Evolutionary conservation across 257 asterid species (phyloP), one percentile per base, ranked within the genome.

Genomic region (Marsdenia floribunda): DNA sequence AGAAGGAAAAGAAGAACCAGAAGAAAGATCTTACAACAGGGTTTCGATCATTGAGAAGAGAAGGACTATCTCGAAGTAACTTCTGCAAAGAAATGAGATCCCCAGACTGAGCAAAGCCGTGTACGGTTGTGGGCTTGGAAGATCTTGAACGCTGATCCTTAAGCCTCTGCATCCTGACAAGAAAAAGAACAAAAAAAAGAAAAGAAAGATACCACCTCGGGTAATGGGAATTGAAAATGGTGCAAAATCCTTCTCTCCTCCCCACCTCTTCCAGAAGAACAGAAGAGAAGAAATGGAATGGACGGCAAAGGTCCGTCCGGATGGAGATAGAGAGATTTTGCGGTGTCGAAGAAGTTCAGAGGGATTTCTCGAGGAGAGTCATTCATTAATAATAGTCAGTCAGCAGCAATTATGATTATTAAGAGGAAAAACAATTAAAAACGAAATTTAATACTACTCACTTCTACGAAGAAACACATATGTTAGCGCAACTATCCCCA

Each of bases 101-200:
- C 70, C 99, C 99, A 70, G 87, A 86, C 86, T 95, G 99, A 50
- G 98, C 99, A 66, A 82, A 89, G 67, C 90, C 98, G 80, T 95
- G 99, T 74, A 95, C 88, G 72, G 99, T 92, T 59, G 87, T 79
- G 65, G 93, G 82, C 69, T 61, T 85, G 29, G 86, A 78, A 69
- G 80, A 68, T 78, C 83, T 85, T 61, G 86, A 73, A 71, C 82
- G 73, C 38, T 78, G 88, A 75, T 80, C 85, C 82, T 77, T 69
- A 5, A 67, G 65, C 82, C 70, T 76, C 82, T 81, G 83, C 88
- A 77, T 73, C 49, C 22, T 64, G 40, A 73, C 70, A 49, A 15
- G 49, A 29, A 5, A 38, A 38, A 38, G 6, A 38, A 0, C 6
- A 44, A 44, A 44, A 44, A 6, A 42, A 0, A 42, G 6, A 44